Conservation (phyloP, 768 basidiomycete species). For the Cantharellus cinnabarinus region DNA sequence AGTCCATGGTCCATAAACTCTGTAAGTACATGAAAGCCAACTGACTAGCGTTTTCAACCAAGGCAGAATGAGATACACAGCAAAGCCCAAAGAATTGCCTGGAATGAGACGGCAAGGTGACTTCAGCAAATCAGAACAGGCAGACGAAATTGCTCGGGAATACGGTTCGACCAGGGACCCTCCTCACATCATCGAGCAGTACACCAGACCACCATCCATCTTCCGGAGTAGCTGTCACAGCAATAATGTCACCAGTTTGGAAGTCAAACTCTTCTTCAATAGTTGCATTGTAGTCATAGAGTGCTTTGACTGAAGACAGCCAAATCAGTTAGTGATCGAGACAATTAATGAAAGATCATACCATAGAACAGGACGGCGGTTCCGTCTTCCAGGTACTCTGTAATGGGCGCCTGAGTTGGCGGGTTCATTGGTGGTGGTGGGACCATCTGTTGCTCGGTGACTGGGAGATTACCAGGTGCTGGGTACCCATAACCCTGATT, state of each 20-base stretch:
- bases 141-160: constrained; percentile 84
- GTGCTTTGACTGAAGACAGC: constrained; percentile 49
- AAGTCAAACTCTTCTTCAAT: constrained; percentile 93
- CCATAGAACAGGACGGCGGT: constrained; percentile 1
- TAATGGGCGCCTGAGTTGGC: neutral
- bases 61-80: no score
- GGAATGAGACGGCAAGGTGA: no score
- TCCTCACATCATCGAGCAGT: constrained; percentile 51
- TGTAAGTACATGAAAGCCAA: no score
- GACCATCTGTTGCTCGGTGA: neutral
- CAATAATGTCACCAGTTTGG: constrained; percentile 86
- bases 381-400: neutral
- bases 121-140: constrained; percentile 29
- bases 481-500: neutral
- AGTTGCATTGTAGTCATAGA: constrained; percentile 70
- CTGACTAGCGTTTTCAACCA: no score
- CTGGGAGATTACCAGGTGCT: neutral
- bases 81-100: no score
- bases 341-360: neutral
- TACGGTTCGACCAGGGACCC: constrained; percentile 50
- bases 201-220: constrained; percentile 98
- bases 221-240: constrained; percentile 81
- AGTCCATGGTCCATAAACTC: no score
- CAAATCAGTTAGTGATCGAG: neutral
- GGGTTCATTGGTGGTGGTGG: neutral